Evolutionary conservation across 805 yeast genomes (phyloP).

Genomic region (Martiniozyma abietophila): DNA sequence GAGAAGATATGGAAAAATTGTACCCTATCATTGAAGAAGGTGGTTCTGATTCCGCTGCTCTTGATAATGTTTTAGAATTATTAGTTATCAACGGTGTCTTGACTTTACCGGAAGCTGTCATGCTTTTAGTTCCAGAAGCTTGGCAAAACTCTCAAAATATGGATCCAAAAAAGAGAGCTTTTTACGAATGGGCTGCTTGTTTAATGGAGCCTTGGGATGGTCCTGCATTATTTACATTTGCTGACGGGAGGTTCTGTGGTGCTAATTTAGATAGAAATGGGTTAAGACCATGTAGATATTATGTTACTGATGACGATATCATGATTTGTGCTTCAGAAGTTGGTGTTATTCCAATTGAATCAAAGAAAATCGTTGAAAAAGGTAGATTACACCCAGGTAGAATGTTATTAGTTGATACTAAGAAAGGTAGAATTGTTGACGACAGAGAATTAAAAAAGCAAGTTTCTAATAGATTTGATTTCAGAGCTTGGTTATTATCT

Average conservation of each 20-base stretch:
- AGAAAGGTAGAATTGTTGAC: conserved; percentile 87
- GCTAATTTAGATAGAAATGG: conserved; percentile 97
- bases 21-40: conserved; percentile 97
- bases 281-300: conserved; percentile 95
- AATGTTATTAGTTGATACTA: conserved; percentile 90
- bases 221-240: conserved; percentile 92
- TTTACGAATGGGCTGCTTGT: conserved; percentile 99
- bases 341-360: conserved; percentile 87
- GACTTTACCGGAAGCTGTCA: conserved; percentile 92
- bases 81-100: conserved; percentile 86
- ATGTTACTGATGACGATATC: conserved; percentile 87
- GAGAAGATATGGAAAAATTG: conserved; percentile 82
- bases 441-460: conserved; percentile 77
- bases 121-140: conserved; percentile 96
- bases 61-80: conserved; percentile 90
- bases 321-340: conserved; percentile 98
- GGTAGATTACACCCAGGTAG: conserved; percentile 96
- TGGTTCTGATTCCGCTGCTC: conserved; percentile 97
- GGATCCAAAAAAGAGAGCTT: conserved; percentile 89
- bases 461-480: conserved; percentile 78
- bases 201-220: conserved; percentile 99
- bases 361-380: conserved; percentile 74
- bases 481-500: conserved; percentile 87
- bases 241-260: conserved; percentile 97
- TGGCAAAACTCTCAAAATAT: conserved; percentile 84